These are phyloP conservation scores for Meyerozyma sp. DNA, from an alignment of 1,139 yeast genomes.

Conservation along the genomic window DNA sequence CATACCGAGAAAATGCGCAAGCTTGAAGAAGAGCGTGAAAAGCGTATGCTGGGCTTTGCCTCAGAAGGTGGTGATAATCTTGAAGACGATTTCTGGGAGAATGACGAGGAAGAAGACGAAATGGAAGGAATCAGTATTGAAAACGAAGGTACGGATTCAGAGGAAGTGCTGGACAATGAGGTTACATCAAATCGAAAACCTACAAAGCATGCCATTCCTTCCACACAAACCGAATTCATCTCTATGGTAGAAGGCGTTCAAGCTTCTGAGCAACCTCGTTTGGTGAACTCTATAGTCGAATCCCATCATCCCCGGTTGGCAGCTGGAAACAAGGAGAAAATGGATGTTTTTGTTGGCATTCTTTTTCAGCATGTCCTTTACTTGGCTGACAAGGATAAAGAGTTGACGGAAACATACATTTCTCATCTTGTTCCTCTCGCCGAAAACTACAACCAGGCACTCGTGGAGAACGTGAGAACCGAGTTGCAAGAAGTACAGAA, in stretches of 20 bases:
- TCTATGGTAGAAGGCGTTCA: constrained; percentile 17
- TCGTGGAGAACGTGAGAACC: constrained; percentile 44
- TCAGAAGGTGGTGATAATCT: constrained; percentile 66
- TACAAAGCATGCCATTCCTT: constrained; percentile 46
- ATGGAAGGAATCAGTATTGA: constrained; percentile 14
- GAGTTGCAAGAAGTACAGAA: constrained; percentile 42
- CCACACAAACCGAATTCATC: constrained; percentile 47
- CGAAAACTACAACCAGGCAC: constrained; percentile 56
- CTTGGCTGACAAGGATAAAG: constrained; percentile 30
- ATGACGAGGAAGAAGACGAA: constrained; percentile 44
- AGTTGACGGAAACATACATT: constrained; percentile 37
- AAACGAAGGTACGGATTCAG: constrained; percentile 13
- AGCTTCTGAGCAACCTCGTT: constrained; percentile 38
- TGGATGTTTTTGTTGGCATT: constrained; percentile 60
- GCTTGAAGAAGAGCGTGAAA: constrained; percentile 69
- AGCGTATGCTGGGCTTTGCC: constrained; percentile 78
- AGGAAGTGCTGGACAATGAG: constrained; percentile 14
- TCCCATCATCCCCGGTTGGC: constrained; percentile 73
- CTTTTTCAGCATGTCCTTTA: constrained; percentile 59
- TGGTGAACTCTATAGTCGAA: constrained; percentile 52
- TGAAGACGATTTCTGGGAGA: constrained; percentile 55
- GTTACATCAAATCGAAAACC: constrained; percentile 1
- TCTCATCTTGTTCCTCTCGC: constrained; percentile 54
- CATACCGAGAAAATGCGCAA: constrained; percentile 60
- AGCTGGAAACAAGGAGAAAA: constrained; percentile 73